Conservation (phyloP, 768 basidiomycete species). For the Leccinum subgranulosum region DNA sequence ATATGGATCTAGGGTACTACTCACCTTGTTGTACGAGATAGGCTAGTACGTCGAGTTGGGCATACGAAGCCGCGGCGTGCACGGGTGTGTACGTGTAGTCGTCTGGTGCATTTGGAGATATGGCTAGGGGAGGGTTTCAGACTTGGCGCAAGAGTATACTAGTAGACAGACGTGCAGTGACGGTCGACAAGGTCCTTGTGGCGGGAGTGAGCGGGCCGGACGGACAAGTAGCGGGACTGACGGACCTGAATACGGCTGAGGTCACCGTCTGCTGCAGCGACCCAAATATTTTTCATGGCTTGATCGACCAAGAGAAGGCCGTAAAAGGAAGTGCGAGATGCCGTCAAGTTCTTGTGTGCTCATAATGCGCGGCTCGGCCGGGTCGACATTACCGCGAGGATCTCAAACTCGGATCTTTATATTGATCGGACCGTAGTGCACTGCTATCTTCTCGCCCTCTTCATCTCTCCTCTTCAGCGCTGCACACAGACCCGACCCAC, state of each 20-base stretch:
- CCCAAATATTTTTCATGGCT: conserved; percentile 72
- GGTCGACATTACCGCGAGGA: conserved; percentile 8
- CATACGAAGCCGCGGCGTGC: conserved; percentile 95
- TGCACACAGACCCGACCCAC: not conserved
- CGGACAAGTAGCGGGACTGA: not conserved
- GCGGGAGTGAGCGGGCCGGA: not conserved
- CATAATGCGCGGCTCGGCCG: not conserved
- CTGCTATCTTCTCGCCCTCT: not conserved
- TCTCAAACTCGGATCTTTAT: conserved; percentile 28
- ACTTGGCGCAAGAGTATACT: conserved; percentile 20
- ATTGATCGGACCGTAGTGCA: conserved; percentile 22
- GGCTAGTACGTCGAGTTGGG: conserved; percentile 67
- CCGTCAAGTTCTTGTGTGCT: not conserved
- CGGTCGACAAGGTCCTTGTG: conserved; percentile 59
- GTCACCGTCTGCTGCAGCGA: conserved; percentile 91
- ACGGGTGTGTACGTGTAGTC: conserved; percentile 79
- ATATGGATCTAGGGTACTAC: conserved; percentile 31
- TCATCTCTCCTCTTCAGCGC: not conserved
- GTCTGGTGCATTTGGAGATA: conserved; percentile 73
- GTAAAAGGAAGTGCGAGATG: not conserved
- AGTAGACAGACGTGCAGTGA: conserved; percentile 41
- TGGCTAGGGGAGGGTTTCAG: conserved; percentile 35
- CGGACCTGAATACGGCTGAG: conserved; percentile 68
- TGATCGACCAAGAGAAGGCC: not conserved
- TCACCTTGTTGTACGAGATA: conserved; percentile 72